Conservation (phyloP, 129 eudicot genomes). For the Deinandra increscens region DNA sequence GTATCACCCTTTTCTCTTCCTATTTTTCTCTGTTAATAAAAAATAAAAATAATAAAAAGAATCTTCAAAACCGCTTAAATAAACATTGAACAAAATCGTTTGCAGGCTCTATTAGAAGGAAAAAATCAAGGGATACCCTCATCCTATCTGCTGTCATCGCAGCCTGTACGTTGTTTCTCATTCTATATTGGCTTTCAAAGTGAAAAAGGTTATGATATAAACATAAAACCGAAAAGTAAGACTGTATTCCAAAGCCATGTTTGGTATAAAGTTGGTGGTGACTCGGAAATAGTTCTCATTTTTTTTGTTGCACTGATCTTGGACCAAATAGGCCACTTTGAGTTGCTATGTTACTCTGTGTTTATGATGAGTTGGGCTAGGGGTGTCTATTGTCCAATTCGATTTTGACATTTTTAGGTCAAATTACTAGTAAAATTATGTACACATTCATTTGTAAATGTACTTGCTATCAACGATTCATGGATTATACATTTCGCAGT, state of each 20-base stretch:
- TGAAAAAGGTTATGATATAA: slow-evolving; percentile 34
- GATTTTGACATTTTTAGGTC: too few species aligned
- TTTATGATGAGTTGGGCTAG: not conserved
- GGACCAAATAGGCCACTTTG: slow-evolving; percentile 16
- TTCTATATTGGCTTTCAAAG: slow-evolving; percentile 91
- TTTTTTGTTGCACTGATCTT: slow-evolving; percentile 14
- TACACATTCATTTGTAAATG: too few species aligned
- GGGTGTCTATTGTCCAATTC: too few species aligned
- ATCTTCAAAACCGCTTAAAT: not conserved
- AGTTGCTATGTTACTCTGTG: slow-evolving; percentile 4
- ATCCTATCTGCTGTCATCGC: slow-evolving; percentile 89
- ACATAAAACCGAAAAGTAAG: not conserved
- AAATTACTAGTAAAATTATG: too few species aligned
- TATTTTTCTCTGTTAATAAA: slow-evolving; percentile 4
- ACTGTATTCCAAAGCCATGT: slow-evolving; percentile 16
- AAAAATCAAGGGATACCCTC: slow-evolving; percentile 84
- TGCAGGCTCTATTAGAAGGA: slow-evolving; percentile 85
- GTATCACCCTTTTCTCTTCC: slow-evolving; percentile 32
- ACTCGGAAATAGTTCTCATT: slow-evolving; percentile 16
- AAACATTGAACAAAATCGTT: slow-evolving; percentile 14
- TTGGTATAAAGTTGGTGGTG: slow-evolving; percentile 14
- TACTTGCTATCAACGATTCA: too few species aligned
- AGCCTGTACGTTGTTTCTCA: slow-evolving; percentile 88
- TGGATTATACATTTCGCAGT: too few species aligned
- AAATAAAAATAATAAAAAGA: not conserved